Conservation (phyloP, 2,329 filamentous ascomycete genomes). For the Venturia aucupariae region DNA sequence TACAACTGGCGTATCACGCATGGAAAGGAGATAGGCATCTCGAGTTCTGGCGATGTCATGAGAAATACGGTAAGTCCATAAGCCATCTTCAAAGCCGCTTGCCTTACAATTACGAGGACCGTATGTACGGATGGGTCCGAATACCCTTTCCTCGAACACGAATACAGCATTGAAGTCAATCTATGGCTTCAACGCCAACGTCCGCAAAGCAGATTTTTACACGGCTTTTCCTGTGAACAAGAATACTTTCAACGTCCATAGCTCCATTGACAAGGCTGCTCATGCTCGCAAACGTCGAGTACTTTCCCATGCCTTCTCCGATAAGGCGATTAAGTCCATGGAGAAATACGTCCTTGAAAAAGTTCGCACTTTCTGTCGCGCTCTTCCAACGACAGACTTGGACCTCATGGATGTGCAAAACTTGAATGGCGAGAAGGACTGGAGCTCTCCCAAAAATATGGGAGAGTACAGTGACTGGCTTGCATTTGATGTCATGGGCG, state of each 20-base stretch:
- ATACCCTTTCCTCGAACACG: constrained; percentile 69
- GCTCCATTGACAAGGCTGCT: constrained; percentile 35
- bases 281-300: constrained; percentile 40
- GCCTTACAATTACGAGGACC: constrained; percentile 30
- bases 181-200: constrained; percentile 39
- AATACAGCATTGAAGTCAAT: constrained; percentile 42
- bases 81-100: not conserved
- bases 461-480: constrained; percentile 36
- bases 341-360: constrained; percentile 38
- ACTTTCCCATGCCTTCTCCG: constrained; percentile 38
- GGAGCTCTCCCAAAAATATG: constrained; percentile 36
- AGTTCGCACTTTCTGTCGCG: constrained; percentile 31
- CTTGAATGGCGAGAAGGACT: constrained; percentile 22
- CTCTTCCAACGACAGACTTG: constrained; percentile 19
- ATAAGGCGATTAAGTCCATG: constrained; percentile 35
- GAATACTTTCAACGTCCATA: constrained; percentile 35
- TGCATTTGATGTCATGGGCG: constrained; percentile 44
- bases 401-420: constrained; percentile 4
- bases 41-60: constrained; percentile 61
- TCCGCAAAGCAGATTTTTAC: constrained; percentile 42
- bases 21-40: constrained; percentile 67
- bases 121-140: constrained; percentile 71
- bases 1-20: constrained; percentile 50
- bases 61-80: constrained; percentile 51
- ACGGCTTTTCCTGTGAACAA: constrained; percentile 36